Conservation (phyloP, 2,329 filamentous ascomycete genomes). For the Nigrospora osmanthi region DNA sequence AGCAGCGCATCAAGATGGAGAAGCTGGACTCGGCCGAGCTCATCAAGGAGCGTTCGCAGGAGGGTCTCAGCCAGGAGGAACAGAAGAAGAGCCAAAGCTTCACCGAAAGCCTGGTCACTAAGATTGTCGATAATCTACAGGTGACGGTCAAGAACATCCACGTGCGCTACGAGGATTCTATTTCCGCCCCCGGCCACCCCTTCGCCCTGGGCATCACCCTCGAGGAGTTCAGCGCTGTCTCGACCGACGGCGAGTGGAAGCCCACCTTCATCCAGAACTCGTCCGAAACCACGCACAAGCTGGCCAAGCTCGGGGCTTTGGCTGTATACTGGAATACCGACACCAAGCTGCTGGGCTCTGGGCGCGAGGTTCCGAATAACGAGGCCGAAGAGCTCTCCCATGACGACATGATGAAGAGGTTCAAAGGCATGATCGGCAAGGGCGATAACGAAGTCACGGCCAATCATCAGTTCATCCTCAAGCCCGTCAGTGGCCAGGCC, state of each 20-base stretch:
- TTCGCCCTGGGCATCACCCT: conserved; percentile 90
- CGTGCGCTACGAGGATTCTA: conserved; percentile 94
- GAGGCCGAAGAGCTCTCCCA: conserved; percentile 59
- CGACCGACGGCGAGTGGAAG: conserved; percentile 90
- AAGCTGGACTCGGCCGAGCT: conserved; percentile 95
- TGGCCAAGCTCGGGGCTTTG: conserved; percentile 81
- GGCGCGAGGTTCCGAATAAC: conserved; percentile 59
- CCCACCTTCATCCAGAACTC: conserved; percentile 93
- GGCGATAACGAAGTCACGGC: conserved; percentile 45
- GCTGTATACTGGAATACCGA: conserved; percentile 99
- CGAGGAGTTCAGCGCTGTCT: conserved; percentile 94
- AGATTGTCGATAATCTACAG: conserved; percentile 97
- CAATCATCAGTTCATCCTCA: conserved; percentile 87
- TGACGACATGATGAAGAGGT: conserved; percentile 66
- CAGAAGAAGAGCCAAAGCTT: conserved; percentile 98
- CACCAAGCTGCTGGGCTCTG: conserved; percentile 71
- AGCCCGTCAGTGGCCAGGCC: conserved; percentile 89
- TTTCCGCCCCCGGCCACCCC: conserved; percentile 89
- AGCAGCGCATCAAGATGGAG: conserved; percentile 95
- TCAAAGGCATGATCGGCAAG: conserved; percentile 73
- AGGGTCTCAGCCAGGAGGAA: conserved; percentile 89
- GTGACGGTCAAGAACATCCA: conserved; percentile 98
- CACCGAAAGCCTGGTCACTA: conserved; percentile 86
- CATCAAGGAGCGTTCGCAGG: conserved; percentile 83
- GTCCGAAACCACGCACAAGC: conserved; percentile 77